Evolutionary conservation across 768 basidiomycete genomes (phyloP).

Genomic region (Tephrocybe rancida): DNA sequence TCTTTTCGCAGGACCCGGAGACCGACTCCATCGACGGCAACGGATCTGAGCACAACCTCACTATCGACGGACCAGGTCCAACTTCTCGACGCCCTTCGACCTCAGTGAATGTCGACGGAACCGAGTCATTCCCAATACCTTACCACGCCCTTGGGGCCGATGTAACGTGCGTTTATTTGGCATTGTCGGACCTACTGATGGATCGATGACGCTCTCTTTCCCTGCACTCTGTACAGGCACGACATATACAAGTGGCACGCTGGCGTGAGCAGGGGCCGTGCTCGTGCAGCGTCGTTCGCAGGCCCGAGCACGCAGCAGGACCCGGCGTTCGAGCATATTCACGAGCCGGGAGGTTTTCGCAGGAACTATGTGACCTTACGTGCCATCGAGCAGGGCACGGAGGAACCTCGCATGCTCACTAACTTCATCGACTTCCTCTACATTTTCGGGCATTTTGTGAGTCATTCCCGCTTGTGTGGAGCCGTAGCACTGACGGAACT

Average conservation of each 20-base stretch:
- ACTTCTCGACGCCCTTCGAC: constrained; percentile 30
- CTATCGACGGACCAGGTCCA: constrained; percentile 24
- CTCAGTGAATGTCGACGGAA: constrained; percentile 31
- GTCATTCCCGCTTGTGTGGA: constrained; percentile 28
- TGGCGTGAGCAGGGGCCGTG: constrained; percentile 64
- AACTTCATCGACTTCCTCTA: constrained; percentile 96
- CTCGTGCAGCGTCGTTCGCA: constrained; percentile 72
- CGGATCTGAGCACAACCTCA: constrained; percentile 31
- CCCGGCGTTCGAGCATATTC: constrained; percentile 90
- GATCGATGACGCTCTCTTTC: constrained; percentile 1
- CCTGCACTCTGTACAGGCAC: constrained; percentile 50
- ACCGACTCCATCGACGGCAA: constrained; percentile 28
- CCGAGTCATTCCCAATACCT: constrained; percentile 84
- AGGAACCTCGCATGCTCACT: constrained; percentile 66
- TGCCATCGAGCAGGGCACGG: constrained; percentile 65
- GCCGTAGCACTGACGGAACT: not conserved
- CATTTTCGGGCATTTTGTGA: constrained; percentile 94
- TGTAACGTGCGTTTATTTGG: constrained; percentile 72
- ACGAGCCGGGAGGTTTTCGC: constrained; percentile 94
- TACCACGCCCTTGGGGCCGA: constrained; percentile 89
- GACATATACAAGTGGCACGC: constrained; percentile 96
- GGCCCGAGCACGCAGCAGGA: constrained; percentile 57
- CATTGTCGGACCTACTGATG: not conserved
- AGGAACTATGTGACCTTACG: constrained; percentile 82
- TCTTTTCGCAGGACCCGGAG: constrained; percentile 70